Percentiles rank a stretch among this genome's conserved stretches.
Conservation (phyloP, 495 filamentous ascomycete genomes). For the Daldinia grandis region DNA sequence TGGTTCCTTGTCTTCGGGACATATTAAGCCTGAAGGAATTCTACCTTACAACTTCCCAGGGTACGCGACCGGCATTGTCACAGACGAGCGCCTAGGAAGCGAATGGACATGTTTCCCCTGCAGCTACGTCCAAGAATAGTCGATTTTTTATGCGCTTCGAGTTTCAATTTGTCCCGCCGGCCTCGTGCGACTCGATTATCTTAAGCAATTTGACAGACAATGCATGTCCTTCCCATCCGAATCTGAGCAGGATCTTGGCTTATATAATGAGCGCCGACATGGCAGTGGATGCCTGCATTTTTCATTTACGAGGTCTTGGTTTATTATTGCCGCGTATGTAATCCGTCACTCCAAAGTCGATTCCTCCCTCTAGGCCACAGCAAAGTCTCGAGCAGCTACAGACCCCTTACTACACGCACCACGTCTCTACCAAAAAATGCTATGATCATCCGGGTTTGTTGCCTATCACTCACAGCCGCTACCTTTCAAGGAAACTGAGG, state of each 20-base stretch:
- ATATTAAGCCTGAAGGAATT: constrained; percentile 7
- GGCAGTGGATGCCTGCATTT: constrained; percentile 1
- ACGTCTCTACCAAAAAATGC: neutral
- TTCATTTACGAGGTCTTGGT: constrained; percentile 13
- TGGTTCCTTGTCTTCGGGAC: constrained; percentile 3
- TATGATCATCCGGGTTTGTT: neutral
- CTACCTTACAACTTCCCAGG: neutral
- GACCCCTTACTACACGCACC: neutral
- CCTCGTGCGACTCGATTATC: constrained; percentile 24
- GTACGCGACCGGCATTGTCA: constrained; percentile 5
- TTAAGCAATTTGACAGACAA: constrained; percentile 14
- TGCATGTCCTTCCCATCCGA: constrained; percentile 23
- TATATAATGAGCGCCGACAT: constrained; percentile 10
- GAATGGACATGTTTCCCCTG: constrained; percentile 11
- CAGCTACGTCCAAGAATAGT: constrained; percentile 18
- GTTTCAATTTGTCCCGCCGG: constrained; percentile 12
- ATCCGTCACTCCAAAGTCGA: neutral
- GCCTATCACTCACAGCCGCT: neutral
- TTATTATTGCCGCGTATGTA: constrained; percentile 11
- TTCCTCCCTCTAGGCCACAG: neutral
- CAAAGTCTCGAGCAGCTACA: neutral
- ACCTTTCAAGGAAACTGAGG: neutral
- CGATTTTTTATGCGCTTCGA: constrained; percentile 3
- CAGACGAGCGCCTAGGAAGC: constrained; percentile 1
- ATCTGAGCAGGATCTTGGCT: neutral